Conservation (phyloP, 73 alveolate species). For the Stentor coeruleus region DNA sequence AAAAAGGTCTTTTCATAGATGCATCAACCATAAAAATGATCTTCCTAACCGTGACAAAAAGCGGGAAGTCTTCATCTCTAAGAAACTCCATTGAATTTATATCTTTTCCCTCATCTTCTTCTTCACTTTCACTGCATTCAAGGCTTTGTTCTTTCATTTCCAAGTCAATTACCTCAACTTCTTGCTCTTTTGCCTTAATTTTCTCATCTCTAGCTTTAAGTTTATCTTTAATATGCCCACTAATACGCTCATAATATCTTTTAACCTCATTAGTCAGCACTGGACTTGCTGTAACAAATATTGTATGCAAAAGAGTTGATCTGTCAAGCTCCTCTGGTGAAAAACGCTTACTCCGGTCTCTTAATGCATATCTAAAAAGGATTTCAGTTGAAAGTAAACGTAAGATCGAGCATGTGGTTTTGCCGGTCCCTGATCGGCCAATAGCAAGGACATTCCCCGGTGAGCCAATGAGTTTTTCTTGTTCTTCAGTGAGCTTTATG, state of each 20-base stretch:
- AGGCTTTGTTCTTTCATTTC: background rate
- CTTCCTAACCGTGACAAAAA: constrained; percentile 64
- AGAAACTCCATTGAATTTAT: background rate
- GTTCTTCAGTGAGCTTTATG: constrained; percentile 41
- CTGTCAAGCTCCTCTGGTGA: constrained; percentile 45
- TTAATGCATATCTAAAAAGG: constrained; percentile 32
- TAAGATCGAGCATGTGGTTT: constrained; percentile 59
- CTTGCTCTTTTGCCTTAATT: constrained; percentile 12
- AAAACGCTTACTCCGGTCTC: background rate
- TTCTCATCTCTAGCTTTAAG: constrained; percentile 38
- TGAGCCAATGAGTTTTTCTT: constrained; percentile 34
- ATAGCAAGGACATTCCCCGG: constrained; percentile 48
- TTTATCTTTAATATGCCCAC: constrained; percentile 46
- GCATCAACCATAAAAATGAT: constrained; percentile 71
- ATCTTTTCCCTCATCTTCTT: background rate
- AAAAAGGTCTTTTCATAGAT: constrained; percentile 59
- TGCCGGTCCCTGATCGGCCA: constrained; percentile 81
- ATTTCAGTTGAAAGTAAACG: constrained; percentile 51
- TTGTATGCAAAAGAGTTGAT: constrained; percentile 48
- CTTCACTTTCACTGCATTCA: background rate
- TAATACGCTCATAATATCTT: constrained; percentile 56
- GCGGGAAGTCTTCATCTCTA: constrained; percentile 51
- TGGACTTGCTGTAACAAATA: constrained; percentile 82
- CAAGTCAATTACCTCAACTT: background rate
- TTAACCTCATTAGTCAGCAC: constrained; percentile 85